These are phyloP conservation scores for Aspergillus avenaceus DNA, from an alignment of 495 filamentous ascomycete genomes.

Conservation along the genomic window DNA sequence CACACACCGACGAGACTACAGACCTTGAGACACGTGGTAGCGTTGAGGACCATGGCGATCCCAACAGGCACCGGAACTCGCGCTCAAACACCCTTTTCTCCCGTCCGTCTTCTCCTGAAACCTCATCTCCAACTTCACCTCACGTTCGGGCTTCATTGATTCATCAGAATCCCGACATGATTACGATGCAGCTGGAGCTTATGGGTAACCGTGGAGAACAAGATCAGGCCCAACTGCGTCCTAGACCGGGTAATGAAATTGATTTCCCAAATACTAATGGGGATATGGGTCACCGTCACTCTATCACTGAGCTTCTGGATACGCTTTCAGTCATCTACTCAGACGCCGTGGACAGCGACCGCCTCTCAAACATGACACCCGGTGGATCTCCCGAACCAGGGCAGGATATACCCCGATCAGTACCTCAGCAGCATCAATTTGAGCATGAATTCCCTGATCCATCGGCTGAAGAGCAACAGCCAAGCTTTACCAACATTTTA, in stretches of 20 bases:
- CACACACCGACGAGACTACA: conserved; percentile 10
- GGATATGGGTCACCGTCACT: conserved; percentile 20
- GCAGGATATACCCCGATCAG: conserved; percentile 10
- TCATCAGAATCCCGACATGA: conserved; percentile 44
- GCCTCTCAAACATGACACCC: conserved; percentile 18
- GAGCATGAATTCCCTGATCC: conserved; percentile 2
- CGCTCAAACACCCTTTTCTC: conserved; percentile 43
- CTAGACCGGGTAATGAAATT: conserved; percentile 13
- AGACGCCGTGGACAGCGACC: conserved; percentile 20
- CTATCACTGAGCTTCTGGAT: conserved; percentile 38
- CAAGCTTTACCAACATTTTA: conserved; percentile 21
- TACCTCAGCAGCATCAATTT: conserved; percentile 9
- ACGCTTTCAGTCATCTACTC: conserved; percentile 19
- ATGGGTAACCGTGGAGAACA: conserved; percentile 30
- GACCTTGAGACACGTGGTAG: conserved; percentile 10
- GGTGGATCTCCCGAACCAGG: conserved; percentile 13
- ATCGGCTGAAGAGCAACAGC: conserved; percentile 1
- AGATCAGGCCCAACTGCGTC: conserved; percentile 12
- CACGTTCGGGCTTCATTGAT: conserved; percentile 43
- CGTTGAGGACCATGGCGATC: conserved; percentile 9
- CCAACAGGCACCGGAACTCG: conserved; percentile 24
- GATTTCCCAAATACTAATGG: conserved; percentile 10
- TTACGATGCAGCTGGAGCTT: conserved; percentile 46
- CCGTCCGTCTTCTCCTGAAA: conserved; percentile 36
- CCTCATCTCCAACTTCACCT: conserved; percentile 43